Evolutionary conservation across 768 basidiomycete species (phyloP).

Genomic region (Tricholoma sp.): DNA sequence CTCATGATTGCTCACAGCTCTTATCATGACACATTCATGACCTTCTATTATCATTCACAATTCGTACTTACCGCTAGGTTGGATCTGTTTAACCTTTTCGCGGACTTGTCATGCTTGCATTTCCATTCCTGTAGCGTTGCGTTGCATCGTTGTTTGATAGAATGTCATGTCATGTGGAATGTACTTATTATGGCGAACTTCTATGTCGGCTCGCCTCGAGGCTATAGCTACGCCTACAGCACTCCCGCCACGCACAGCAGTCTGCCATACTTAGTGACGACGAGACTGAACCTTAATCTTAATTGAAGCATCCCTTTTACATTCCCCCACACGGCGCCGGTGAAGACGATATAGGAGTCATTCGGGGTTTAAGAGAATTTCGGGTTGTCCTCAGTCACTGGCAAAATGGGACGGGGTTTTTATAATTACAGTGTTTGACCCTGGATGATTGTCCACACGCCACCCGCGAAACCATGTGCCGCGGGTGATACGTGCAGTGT

Average conservation of each 20-base stretch:
- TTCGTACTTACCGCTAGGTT: neutral
- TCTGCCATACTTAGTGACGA: neutral
- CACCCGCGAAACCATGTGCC: neutral
- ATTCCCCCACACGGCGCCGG: neutral
- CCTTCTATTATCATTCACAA: conserved; percentile 1
- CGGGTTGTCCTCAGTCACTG: neutral
- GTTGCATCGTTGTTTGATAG: neutral
- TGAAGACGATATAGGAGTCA: neutral
- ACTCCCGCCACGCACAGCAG: neutral
- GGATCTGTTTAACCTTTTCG: neutral
- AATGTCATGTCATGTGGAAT: neutral
- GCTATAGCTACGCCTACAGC: neutral
- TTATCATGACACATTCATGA: neutral
- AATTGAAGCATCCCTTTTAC: neutral
- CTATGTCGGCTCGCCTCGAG: neutral
- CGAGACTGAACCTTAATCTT: conserved; percentile 1
- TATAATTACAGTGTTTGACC: neutral
- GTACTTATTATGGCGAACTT: neutral
- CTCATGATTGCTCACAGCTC: neutral
- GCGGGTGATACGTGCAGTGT: neutral
- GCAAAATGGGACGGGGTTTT: neutral
- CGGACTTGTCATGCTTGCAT: neutral
- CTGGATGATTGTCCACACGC: neutral
- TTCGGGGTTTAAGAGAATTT: neutral
- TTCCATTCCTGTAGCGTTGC: neutral